Evolutionary conservation across 441 rosid genomes (phyloP).

Genomic region (Gossypium gossypioides): DNA sequence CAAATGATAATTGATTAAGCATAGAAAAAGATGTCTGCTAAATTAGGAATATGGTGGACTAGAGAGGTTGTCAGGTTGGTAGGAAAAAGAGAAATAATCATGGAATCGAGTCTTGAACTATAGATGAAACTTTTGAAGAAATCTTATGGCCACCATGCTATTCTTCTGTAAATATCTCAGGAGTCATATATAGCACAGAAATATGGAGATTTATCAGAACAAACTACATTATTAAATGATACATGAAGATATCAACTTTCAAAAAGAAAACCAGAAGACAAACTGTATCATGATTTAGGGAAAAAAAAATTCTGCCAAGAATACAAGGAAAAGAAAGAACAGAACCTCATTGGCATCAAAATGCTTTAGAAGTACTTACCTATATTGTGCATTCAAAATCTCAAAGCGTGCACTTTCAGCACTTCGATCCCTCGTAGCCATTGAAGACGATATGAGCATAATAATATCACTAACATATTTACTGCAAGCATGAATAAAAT

Average conservation of each 20-base stretch:
- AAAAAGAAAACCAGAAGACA: not conserved
- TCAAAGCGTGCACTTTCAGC: constrained; percentile 95
- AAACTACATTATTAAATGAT: not conserved
- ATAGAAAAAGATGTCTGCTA: not conserved
- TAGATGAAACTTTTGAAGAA: not conserved
- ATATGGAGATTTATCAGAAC: not conserved
- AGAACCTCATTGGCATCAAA: not conserved
- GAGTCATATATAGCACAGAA: not conserved
- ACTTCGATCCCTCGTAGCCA: constrained; percentile 83
- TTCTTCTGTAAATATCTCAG: not conserved
- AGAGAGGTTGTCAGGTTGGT: not conserved
- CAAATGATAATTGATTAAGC: not conserved
- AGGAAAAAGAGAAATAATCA: not conserved
- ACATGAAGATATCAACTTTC: not conserved
- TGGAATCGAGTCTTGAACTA: not conserved
- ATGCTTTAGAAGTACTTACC: constrained; percentile 33
- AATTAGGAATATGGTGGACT: not conserved
- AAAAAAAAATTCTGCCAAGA: not conserved
- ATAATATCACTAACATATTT: constrained; percentile 77
- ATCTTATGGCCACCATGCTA: not conserved
- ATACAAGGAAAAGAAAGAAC: not conserved
- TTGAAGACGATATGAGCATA: constrained; percentile 80
- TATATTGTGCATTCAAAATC: constrained; percentile 63
- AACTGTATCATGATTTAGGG: not conserved
- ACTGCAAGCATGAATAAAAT: constrained; percentile 46